phyloP scores from a whole-genome alignment of 306 rosid genomes.

The Gastrolobium villosum region DNA sequence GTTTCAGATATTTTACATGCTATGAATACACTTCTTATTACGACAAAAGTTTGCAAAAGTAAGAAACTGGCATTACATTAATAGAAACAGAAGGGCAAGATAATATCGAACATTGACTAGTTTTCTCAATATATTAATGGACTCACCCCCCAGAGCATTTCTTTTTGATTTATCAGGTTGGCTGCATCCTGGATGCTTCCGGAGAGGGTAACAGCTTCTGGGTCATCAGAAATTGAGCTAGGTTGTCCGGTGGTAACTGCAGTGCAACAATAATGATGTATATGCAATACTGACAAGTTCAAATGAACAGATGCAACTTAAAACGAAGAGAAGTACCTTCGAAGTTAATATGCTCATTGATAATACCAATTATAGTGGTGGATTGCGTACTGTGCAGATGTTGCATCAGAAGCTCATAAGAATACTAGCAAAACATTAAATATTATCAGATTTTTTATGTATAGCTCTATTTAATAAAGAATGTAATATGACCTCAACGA shows the following conservation, averaged over 20 bases:
- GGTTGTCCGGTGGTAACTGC: constrained; percentile 81
- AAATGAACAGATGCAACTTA: constrained; percentile 20
- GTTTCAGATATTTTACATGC: not conserved
- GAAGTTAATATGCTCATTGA: constrained; percentile 80
- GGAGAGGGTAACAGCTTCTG: constrained; percentile 68
- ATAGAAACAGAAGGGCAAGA: constrained; percentile 17
- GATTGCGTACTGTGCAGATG: constrained; percentile 70
- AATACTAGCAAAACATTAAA: constrained; percentile 64
- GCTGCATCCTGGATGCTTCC: constrained; percentile 75
- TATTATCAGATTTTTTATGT: constrained; percentile 15
- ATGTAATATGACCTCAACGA: not conserved
- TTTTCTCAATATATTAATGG: not conserved
- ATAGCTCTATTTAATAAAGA: not conserved
- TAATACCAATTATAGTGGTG: constrained; percentile 75
- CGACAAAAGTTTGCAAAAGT: not conserved
- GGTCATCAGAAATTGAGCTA: constrained; percentile 74
- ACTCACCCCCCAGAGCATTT: constrained; percentile 85
- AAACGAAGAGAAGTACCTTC: constrained; percentile 57
- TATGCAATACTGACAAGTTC: constrained; percentile 1
- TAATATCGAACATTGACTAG: not conserved
- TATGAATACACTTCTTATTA: not conserved
- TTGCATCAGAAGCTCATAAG: constrained; percentile 79
- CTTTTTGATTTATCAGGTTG: constrained; percentile 73
- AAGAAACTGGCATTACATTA: not conserved
- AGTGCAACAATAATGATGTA: constrained; percentile 11